phyloP scores from a whole-genome alignment of 2,329 filamentous ascomycete species.

The Venturia pyrina region DNA sequence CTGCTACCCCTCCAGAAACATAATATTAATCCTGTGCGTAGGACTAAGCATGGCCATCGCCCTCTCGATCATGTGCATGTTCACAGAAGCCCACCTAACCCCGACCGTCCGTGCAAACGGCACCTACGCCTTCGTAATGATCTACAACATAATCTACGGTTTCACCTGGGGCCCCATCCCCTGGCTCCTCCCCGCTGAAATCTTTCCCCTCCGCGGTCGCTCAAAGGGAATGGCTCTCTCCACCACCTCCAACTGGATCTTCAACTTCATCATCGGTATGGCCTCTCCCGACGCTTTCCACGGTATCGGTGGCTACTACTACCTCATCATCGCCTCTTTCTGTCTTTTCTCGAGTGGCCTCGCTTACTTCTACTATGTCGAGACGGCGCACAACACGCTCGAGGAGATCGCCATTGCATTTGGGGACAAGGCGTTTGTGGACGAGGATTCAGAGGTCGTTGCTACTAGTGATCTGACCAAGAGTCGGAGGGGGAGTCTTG shows the following conservation, averaged over 20 bases:
- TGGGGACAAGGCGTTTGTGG: constrained; percentile 31
- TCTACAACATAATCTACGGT: constrained; percentile 56
- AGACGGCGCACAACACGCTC: constrained; percentile 28
- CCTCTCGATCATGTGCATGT: constrained; percentile 29
- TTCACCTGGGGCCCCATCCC: constrained; percentile 52
- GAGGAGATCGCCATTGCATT: constrained; percentile 33
- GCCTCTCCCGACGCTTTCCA: constrained; percentile 30
- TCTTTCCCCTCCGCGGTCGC: constrained; percentile 60
- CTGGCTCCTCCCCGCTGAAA: constrained; percentile 54
- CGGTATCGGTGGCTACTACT: constrained; percentile 34
- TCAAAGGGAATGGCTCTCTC: constrained; percentile 52
- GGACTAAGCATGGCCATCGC: constrained; percentile 26
- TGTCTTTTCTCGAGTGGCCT: constrained; percentile 29
- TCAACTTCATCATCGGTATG: constrained; percentile 29
- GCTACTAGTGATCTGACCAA: background rate
- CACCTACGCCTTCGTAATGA: constrained; percentile 50
- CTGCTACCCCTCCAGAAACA: background rate
- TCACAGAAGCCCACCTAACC: constrained; percentile 25
- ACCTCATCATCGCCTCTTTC: constrained; percentile 33
- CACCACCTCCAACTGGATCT: constrained; percentile 30
- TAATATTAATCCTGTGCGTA: background rate
- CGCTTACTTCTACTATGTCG: constrained; percentile 32
- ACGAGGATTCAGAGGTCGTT: background rate
- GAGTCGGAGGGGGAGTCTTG: background rate
- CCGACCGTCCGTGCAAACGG: constrained; percentile 23